Evolutionary conservation across 441 rosid species (phyloP), one percentile per base, ranked within the genome.

Genomic region (Gossypium gossypioides): DNA sequence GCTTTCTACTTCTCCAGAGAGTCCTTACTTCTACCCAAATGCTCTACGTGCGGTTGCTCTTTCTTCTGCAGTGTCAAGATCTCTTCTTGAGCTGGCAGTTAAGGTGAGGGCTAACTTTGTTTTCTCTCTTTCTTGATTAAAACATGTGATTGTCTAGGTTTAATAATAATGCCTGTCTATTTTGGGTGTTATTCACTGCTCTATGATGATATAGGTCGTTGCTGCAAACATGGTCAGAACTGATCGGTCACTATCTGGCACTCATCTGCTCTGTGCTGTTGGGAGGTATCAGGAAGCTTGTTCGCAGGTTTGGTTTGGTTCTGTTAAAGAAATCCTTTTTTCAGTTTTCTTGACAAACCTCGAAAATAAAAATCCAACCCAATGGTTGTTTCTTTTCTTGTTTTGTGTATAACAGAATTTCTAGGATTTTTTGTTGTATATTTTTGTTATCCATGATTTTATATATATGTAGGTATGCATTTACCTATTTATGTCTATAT

Each of bases 281-380:
- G 99, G 99, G 77, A 88, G 96, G 78, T 82, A 95, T 82, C 99
- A 91, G 78, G 99, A 95, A 83, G 98, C 98, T 76, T 95, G 99
- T 86, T 95, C 98, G 46, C 98, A 95, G 97, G 97, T 91, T 81
- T 65, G 97, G 97, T 91, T 81, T 65, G 83, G 69, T 44, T 71
- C 60, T 29, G 66, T 34, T 2, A 67, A 24, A 7, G 2, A 25
- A 67, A 13, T 25, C 24, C 22, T 3, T 62, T n/a, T 61, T 72
- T 50, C 44, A 10, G 34, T 71, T 76, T 42, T 66, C 71, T 61
- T 6, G 34, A 6, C 5, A 16, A 27, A 27, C 32, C 32, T 15
- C 19, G 9, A 24, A 8, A 59, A 48, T 52, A 1, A 25, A 44
- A 44, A 44, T 65, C 37, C 56, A 44, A 44, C 69, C 55, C 13